These are phyloP conservation scores for Candida sanyaensis DNA, from an alignment of 1,139 yeast species.

Conservation along the genomic window DNA sequence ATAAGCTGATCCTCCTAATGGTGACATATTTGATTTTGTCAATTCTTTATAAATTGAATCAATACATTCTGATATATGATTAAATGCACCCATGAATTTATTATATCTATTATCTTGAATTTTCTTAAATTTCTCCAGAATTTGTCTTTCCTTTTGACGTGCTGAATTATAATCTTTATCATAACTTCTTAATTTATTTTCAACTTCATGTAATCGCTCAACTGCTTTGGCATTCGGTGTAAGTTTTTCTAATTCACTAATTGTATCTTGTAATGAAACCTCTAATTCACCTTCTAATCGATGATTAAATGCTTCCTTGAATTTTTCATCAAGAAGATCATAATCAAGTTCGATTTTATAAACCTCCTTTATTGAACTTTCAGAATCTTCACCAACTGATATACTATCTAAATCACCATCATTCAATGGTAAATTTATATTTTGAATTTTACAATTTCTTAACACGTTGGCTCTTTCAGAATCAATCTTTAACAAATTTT, in stretches of 20 bases:
- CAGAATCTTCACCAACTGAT: constrained; percentile 44
- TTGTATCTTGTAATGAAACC: constrained; percentile 30
- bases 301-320: constrained; percentile 35
- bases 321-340: constrained; percentile 45
- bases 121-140: constrained; percentile 58
- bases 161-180: constrained; percentile 68
- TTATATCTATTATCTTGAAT: constrained; percentile 62
- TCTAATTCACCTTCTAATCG: constrained; percentile 53
- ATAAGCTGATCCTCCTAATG: constrained; percentile 91
- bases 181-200: constrained; percentile 56
- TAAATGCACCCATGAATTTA: constrained; percentile 69
- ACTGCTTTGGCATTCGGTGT: constrained; percentile 83
- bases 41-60: constrained; percentile 86
- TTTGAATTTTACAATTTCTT: constrained; percentile 76
- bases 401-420: constrained; percentile 57
- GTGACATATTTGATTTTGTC: constrained; percentile 67
- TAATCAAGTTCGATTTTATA: constrained; percentile 61
- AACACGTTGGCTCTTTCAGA: constrained; percentile 62
- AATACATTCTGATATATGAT: constrained; percentile 70
- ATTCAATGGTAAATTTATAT: constrained; percentile 61
- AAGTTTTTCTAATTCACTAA: constrained; percentile 55
- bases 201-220: constrained; percentile 74
- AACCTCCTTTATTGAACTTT: constrained; percentile 40
- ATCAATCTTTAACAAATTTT: constrained; percentile 54
- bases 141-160: constrained; percentile 59